A percentile compares a stretch with the other conserved stretches of the same genome.
Evolutionary conservation across 148 eudicot species (phyloP).

Genomic region (Chenopodium suecicum): DNA sequence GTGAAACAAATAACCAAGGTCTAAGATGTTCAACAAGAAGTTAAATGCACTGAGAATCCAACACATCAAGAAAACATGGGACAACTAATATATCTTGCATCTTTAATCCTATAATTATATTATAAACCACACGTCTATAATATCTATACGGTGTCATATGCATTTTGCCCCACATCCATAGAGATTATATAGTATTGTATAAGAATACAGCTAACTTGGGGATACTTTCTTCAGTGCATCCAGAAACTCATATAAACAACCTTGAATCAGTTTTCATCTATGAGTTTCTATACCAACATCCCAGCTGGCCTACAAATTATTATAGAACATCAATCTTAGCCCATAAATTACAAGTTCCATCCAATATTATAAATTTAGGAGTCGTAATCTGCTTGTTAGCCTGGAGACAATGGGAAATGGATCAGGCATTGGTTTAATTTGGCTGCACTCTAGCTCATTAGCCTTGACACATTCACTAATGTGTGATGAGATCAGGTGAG

Average conservation of each 20-base stretch:
- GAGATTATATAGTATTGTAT: not conserved
- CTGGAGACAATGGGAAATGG: too few species aligned
- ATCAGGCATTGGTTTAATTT: not conserved
- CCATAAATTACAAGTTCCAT: not conserved
- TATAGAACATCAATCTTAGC: not conserved
- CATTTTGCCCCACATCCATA: not conserved
- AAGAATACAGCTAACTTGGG: not conserved
- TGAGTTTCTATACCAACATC: not conserved
- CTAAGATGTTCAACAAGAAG: not conserved
- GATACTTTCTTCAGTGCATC: not conserved
- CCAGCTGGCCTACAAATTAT: not conserved
- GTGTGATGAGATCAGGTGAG: not conserved
- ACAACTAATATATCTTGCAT: not conserved
- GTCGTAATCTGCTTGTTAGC: not conserved
- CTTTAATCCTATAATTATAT: not conserved
- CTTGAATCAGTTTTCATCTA: not conserved
- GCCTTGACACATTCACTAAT: not conserved
- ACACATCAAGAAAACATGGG: not conserved
- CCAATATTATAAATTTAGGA: not conserved
- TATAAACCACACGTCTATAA: not conserved
- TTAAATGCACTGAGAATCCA: not conserved
- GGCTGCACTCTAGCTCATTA: not conserved
- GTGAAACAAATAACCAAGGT: not conserved
- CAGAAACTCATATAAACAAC: not conserved
- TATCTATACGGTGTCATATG: not conserved